Percentiles rank a stretch among this genome's conserved stretches.
Conservation (phyloP, 441 rosid genomes). For the Euphorbia neoarborescens region DNA sequence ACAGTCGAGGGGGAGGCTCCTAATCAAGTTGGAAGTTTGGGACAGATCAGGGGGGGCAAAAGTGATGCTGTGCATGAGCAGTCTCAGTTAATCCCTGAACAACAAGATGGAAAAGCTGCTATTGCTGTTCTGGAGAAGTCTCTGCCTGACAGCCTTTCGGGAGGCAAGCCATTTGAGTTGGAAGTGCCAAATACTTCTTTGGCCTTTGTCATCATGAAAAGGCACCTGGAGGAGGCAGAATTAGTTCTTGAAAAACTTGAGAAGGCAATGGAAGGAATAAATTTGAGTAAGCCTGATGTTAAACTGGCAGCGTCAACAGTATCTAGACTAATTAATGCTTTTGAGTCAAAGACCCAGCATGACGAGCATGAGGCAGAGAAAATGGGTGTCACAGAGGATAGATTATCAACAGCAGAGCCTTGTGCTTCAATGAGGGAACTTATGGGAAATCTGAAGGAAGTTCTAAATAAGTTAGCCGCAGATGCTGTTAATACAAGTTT, state of each 20-base stretch:
- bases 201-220: constrained; percentile 40
- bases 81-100: constrained; percentile 21
- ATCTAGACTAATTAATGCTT: constrained; percentile 80
- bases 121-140: constrained; percentile 22
- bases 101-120: constrained; percentile 24
- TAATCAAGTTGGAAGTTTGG: constrained; percentile 25
- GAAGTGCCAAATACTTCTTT: constrained; percentile 37
- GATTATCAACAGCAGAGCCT: constrained; percentile 32
- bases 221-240: constrained; percentile 53
- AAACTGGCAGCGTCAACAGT: constrained; percentile 46
- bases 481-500: constrained; percentile 43
- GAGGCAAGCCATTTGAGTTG: constrained; percentile 19
- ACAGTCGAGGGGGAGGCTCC: constrained; percentile 28
- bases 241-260: constrained; percentile 52
- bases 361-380: constrained; percentile 59
- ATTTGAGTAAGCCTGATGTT: constrained; percentile 34
- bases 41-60: constrained; percentile 22
- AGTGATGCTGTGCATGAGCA: constrained; percentile 27
- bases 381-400: constrained; percentile 31
- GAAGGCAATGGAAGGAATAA: constrained; percentile 47
- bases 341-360: constrained; percentile 58
- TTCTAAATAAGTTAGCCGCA: constrained; percentile 46
- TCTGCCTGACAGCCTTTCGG: constrained; percentile 15
- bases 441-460: constrained; percentile 43
- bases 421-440: constrained; percentile 41